A percentile compares a stretch with the other conserved stretches of the same genome.
Evolutionary conservation across 306 rosid species (phyloP).

Genomic region (Fragaria vesca): DNA sequence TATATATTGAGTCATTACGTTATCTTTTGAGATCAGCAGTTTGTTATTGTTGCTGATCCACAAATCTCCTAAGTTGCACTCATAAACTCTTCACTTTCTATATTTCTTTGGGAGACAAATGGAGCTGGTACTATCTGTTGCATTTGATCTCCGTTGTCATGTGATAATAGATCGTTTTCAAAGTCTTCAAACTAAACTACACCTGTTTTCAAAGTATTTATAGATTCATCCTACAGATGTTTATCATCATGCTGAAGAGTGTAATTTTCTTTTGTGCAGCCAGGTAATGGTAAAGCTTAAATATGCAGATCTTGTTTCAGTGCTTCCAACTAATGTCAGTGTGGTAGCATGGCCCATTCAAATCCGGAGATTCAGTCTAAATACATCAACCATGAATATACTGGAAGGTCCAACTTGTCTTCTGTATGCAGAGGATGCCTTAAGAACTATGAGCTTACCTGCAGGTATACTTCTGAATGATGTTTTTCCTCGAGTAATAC

Average conservation of each 20-base stretch:
- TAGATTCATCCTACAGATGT: neutral
- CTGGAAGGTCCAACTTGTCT: constrained; percentile 60
- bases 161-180: neutral
- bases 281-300: constrained; percentile 82
- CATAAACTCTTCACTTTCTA: neutral
- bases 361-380: constrained; percentile 42
- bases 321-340: constrained; percentile 64
- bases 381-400: constrained; percentile 35
- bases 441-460: constrained; percentile 77
- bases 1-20: neutral
- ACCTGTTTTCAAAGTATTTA: neutral
- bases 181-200: neutral
- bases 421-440: constrained; percentile 86
- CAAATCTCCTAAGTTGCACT: neutral
- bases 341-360: constrained; percentile 82
- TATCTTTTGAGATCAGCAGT: neutral
- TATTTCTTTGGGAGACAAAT: constrained; percentile 8
- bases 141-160: neutral
- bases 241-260: constrained; percentile 27
- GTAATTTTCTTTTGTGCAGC: constrained; percentile 55
- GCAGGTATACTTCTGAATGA: constrained; percentile 53
- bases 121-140: neutral
- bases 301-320: constrained; percentile 70
- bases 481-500: neutral
- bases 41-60: neutral